Base-by-base conservation (phyloP, 495 filamentous ascomycete genomes). In the Annulohypoxylon stygium region DNA sequence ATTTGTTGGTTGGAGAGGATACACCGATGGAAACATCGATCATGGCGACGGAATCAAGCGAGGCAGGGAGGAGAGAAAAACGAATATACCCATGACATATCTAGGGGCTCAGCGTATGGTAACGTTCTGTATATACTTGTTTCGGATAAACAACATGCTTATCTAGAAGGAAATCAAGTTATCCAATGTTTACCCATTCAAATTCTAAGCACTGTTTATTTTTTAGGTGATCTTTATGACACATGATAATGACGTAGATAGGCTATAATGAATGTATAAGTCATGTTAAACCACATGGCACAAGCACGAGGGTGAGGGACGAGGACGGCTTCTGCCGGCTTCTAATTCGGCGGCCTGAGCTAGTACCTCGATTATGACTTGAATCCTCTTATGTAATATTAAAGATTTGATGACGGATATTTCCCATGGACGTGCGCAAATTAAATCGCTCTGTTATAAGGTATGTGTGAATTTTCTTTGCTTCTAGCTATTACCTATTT, bases 231-330 rank as follows among this genome's bases (percentile, higher is more conserved):
- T 14, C 3, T 26, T 54, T 69, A 67, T 70, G 62, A 62, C 71
- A 74, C 70, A 70, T 74, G 66, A 70, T 59, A 59, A 74, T 70
- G 71, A 74, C 71, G 71, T 69, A 74, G 10, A 37, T 43, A 14
- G 11, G 4, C 9, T 39, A 39, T 23, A 10, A 39, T 39, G 5
- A 14, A n/a, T 5, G n/a, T 47, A 4, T 18, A 47, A 47, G 43
- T 20, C 53, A n/a, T 57, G 14, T 55, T 11, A 4, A 20, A 20
- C 20, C 53, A 68, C 30, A 30, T 30, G 62, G 55, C 47, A 47
- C 57, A n/a, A 43, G 39, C 11, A n/a, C 10, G 30, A 23, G 18
- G 20, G 11, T 57, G 66, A 30, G 30, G 30, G 30, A 30, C 5
- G 30, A 23, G 18, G 20, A 25, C 57, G 66, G 71, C 66, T 70